Evolutionary conservation across 2,329 filamentous ascomycete species (phyloP).

Genomic region (Diplodia intermedia): DNA sequence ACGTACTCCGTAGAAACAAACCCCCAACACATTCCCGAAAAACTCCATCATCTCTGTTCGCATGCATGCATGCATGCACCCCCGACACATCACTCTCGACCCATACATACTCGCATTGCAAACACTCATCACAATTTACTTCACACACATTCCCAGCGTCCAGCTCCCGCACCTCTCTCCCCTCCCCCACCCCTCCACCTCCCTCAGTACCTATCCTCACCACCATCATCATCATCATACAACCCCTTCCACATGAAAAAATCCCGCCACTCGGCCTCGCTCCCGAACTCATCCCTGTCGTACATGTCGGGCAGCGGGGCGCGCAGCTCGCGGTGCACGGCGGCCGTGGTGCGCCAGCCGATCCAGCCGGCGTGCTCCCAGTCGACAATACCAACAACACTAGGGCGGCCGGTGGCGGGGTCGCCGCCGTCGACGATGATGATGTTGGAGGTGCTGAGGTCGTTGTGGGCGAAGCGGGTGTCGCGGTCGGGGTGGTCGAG

Average conservation of each 20-base stretch:
- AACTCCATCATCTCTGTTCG: too few species aligned
- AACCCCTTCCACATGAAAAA: conserved; percentile 14
- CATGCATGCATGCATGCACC: too few species aligned
- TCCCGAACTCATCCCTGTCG: conserved; percentile 1
- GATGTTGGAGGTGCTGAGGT: conserved; percentile 34
- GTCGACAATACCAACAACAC: conserved; percentile 34
- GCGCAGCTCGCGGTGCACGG: conserved; percentile 32
- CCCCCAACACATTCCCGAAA: too few species aligned
- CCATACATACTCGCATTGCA: too few species aligned
- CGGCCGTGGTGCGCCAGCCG: conserved; percentile 33
- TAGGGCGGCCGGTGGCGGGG: background rate
- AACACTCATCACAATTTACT: too few species aligned
- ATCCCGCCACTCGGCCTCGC: conserved; percentile 14
- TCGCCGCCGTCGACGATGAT: conserved; percentile 32
- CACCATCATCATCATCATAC: background rate
- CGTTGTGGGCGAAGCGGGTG: conserved; percentile 35
- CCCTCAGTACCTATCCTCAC: background rate
- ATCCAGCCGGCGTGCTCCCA: conserved; percentile 36
- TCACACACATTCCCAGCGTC: too few species aligned
- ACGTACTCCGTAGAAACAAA: too few species aligned
- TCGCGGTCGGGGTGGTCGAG: conserved; percentile 13
- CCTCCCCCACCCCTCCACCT: background rate
- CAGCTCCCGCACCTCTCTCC: background rate
- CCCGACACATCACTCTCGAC: too few species aligned
- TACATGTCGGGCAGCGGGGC: conserved; percentile 22